Base-by-base conservation (phyloP, 2,329 filamentous ascomycete genomes). In the Endothia cerciana region DNA sequence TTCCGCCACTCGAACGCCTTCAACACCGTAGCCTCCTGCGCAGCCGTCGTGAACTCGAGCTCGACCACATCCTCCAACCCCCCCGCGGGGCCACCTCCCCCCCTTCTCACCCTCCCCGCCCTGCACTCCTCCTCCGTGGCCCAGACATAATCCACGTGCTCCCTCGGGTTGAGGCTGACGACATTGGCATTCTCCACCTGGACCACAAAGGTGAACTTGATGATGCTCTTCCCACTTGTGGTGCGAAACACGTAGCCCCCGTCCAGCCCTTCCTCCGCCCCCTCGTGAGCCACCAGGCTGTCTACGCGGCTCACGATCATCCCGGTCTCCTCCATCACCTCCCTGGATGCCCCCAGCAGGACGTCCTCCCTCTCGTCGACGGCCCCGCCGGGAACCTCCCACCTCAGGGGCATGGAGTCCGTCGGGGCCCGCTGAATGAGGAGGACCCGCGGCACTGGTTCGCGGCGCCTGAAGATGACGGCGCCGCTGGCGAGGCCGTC, bases 301-400 rank as follows among this genome's bases (percentile, higher is more conserved):
- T 69, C 69, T 8, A 80, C 72, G 2, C 58, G 65, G n/a, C 45
- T 69, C 3, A 74, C 71, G 19, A 70, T 38, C 6, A 82, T 69
- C 1, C 79, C 77, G 17, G 76, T 70, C 71, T 82, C 80, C 71
- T 82, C 80, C 73, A 73, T 77, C 5, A 82, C 69, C 69, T 82
- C 80, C 33, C 80, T 74, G 6, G 76, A 77, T 0, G 75, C 72
- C 2, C 71, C 75, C 62, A 77, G 70, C 19, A 81, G 71, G 10
- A 82, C 72, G 2, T 70, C 78, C 56, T 69, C 63, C 60, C 80
- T 78, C 1, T 75, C 73, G 62, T 81, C 78, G 56, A 74, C 75
- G 0, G 71, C 78, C 22, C 80, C 80, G 56, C 80, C 80, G 1
- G 80, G 78, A 13, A 76, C 67, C 67, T 82, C 80, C 80, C 80